Base-by-base conservation (phyloP, 2,329 filamentous ascomycete species). In the Cytospora mali region DNA sequence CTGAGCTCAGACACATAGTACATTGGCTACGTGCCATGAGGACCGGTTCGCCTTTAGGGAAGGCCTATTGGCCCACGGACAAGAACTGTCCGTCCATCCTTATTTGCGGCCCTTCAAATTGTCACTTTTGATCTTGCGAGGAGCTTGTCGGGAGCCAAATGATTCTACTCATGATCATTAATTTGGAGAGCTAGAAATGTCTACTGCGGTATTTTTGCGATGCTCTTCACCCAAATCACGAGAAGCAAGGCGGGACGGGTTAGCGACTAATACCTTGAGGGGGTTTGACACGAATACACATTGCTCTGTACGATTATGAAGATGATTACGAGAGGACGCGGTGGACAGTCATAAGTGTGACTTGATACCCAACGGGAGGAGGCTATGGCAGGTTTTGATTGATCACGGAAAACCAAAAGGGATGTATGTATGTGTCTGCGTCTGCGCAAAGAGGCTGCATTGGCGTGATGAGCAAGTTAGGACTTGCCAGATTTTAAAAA, bases 231-330 rank as follows among this genome's bases (percentile, higher is more conserved):
- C 39, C 39, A 29, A 16, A 27, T 25, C 27, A 42, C 28, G 28
- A 52, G 27, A 54, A 18, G 9, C 50, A 23, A 16, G 35, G 35
- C 50, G 28, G 54, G 50, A 48, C 33, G 14, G 10, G 50, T 42
- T 28, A 50, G 28, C 35, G 25, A 49, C 5, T 60, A 49, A 54
- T 54, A 60, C 50, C 25, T 49, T 46, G 18, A 18, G 50, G 14
- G 35, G 50, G 46, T 49, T 33, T 29, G 16, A 18, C 9, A 48
- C n/a, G n/a, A 21, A 21, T 27, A 54, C 50, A 42, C 21, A 35
- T 60, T 60, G 58, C 35, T 54, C 50, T 60, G 58, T 60, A 60
- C 39, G 58, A 60, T 60, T 54, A 60, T 50, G 58, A 51, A n/a
- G 50, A 52, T 52, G 33, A 28, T 48, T 21, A 60, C 49, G 58